Evolutionary conservation across 495 filamentous ascomycete genomes (phyloP), one percentile per base, ranked within the genome.

Genomic region (Aspergillus leporis): DNA sequence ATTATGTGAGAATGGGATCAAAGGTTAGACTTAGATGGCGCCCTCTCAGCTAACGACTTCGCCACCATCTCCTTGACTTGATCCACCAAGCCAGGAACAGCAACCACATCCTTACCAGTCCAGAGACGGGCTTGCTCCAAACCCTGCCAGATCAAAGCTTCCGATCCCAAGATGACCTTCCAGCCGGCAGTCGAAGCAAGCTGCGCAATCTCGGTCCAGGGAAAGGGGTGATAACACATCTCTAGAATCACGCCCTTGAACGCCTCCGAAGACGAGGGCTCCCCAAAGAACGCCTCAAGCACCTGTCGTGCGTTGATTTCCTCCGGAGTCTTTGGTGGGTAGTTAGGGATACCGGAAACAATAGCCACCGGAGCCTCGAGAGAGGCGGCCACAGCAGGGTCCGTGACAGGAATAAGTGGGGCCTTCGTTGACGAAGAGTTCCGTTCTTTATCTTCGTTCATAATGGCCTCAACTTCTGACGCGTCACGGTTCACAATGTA

Each of bases 181-280:
- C 88, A 91, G 7, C 87, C 85, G 16, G 76, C 75, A 2, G 69
- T 69, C 53, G 81, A 74, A 21, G 83, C 81, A 30, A 88, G 61
- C 55, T 72, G 71, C 5, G 79, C 85, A 53, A 91, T 83, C 60
- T 79, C 79, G 0, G 88, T 92, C 70, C 82, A 83, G 0, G 87
- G 86, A 41, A 75, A 72, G 1, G 88, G 88, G 66, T 90, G 87
- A 67, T 92, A 91, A 75, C 87, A 90, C 88, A 92, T 91, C 73
- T 92, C 89, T 61, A 90, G 70, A 38, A 92, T 84, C 8, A 82
- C 82, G 10, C 88, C 88, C 75, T 87, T 86, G 53, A 77, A 70
- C 73, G 74, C 71, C 52, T 66, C 32, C 22, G 50, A 47, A n/a
- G 62, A 53, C 40, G 30, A 56, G 60, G 48, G 68, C 43, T 53